Base-by-base conservation (phyloP, 2,329 filamentous ascomycete genomes). In the Ophiocordyceps camponoti-floridani region DNA sequence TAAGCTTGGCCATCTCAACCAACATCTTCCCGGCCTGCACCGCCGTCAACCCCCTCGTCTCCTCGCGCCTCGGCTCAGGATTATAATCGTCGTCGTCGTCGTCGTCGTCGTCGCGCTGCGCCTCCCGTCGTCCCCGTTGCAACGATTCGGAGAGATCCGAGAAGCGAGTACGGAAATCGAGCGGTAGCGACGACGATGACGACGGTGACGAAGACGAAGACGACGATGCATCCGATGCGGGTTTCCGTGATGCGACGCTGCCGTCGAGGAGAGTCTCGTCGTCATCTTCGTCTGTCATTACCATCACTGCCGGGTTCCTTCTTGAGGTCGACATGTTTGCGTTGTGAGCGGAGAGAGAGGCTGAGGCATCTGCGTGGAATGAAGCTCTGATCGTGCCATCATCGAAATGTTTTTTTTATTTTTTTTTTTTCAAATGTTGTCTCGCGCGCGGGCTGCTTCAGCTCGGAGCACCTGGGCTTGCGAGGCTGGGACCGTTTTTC, bases 1-100 rank as follows among this genome's bases (percentile, higher is more conserved):
- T 70, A 4, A 80, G 57, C 48, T 64, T 64, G 44, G 50, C 51
- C 45, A 58, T 50, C 51, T 64, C 61, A 26, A 52, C 52, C 26
- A 64, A 58, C 26, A 63, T 52, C 50, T 60, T 60, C 41, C 59
- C 60, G 23, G 23, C 23, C 50, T 65, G 57, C 27, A 46, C 51
- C 19, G 50, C 54, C 19, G 57, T 57, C 52, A 65, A 58, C 37
- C 58, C 55, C 48, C 51, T 49, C 45, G 56, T 56, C 19, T 50
- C 48, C 4, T 53, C 53, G 35, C 53, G 53, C 10, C 59, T 56
- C 14, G 53, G 49, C 45, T 11, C 10, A 8, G 3, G 10, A 2
- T 8, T 8, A 14, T 33, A 3, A 9, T 19, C n/a, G 10, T 40
- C 18, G 14, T 33, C 30, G n/a, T 19, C n/a, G 10, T 40, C 18